phyloP scores from a whole-genome alignment of 495 filamentous ascomycete species.

The Friedmanniomyces simplex region DNA sequence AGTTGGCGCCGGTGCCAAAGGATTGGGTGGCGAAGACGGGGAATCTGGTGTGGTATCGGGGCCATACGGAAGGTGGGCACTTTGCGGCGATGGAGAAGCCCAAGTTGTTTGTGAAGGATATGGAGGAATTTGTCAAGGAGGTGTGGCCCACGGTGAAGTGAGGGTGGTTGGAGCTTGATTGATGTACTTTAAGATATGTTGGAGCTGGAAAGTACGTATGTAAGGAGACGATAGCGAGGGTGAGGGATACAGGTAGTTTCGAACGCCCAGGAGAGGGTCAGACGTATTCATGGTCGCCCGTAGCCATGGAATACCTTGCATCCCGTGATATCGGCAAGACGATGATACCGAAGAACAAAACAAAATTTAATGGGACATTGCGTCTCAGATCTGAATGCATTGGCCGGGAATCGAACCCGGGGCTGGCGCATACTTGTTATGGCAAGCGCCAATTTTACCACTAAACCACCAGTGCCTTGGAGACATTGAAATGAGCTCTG shows the following conservation, averaged over 20 bases:
- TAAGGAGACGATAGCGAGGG: too few species aligned
- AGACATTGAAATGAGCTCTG: too few species aligned
- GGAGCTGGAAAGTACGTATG: too few species aligned
- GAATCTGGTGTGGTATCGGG: conserved; percentile 39
- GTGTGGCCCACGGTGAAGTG: conserved; percentile 20
- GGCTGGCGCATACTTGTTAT: background rate
- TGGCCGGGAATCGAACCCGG: background rate
- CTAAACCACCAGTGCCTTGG: background rate
- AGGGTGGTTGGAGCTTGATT: background rate
- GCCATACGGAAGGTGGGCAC: conserved; percentile 50
- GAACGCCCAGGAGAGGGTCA: too few species aligned
- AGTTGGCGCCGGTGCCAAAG: conserved; percentile 41
- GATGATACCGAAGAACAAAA: too few species aligned
- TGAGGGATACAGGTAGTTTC: too few species aligned
- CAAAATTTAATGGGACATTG: too few species aligned
- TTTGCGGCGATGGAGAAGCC: conserved; percentile 53
- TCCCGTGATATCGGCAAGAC: too few species aligned
- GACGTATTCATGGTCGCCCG: too few species aligned
- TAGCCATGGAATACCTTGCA: too few species aligned
- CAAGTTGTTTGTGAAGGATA: conserved; percentile 41
- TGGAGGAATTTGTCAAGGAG: conserved; percentile 45
- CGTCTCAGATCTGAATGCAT: background rate
- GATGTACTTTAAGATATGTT: too few species aligned
- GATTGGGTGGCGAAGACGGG: conserved; percentile 41
- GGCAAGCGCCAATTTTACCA: background rate